Evolutionary conservation across 106 monocot species (phyloP).

Genomic region (Phalaenopsis aphrodite): DNA sequence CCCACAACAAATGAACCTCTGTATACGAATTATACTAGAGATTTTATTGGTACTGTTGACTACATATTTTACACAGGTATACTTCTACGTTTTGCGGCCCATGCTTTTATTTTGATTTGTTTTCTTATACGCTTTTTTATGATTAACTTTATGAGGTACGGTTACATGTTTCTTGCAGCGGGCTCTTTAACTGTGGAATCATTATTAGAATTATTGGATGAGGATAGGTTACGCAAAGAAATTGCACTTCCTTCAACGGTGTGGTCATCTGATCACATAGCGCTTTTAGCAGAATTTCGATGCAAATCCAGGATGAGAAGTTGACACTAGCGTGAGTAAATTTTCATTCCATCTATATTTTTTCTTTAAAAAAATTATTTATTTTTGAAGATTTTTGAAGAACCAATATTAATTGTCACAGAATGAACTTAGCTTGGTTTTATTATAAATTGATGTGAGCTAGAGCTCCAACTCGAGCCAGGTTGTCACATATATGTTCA

Average conservation of each 20-base stretch:
- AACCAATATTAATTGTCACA: too few relatives aligned
- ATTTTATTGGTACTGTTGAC: conserved; percentile 83
- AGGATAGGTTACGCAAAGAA: conserved; percentile 75
- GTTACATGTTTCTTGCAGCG: conserved; percentile 39
- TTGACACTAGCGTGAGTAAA: conserved; percentile 12
- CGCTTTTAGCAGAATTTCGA: conserved; percentile 84
- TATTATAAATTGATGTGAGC: too few relatives aligned
- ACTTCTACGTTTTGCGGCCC: background rate
- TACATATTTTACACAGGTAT: conserved; percentile 98
- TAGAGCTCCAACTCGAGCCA: too few relatives aligned
- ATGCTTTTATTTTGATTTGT: too few relatives aligned
- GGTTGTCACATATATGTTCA: too few relatives aligned
- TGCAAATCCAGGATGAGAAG: conserved; percentile 60
- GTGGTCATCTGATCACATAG: conserved; percentile 97
- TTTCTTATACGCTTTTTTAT: background rate
- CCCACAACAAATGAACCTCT: conserved; percentile 81
- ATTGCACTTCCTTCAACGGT: conserved; percentile 94
- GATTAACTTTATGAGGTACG: background rate
- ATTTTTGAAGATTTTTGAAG: background rate
- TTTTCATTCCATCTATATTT: background rate
- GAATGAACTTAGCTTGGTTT: too few relatives aligned
- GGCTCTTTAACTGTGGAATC: conserved; percentile 88
- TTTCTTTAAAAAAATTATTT: background rate
- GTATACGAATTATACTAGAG: conserved; percentile 81
- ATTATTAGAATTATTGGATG: conserved; percentile 84